Evolutionary conservation across 1,139 yeast species (phyloP).

Genomic region (Lodderomyces elongisporus): DNA sequence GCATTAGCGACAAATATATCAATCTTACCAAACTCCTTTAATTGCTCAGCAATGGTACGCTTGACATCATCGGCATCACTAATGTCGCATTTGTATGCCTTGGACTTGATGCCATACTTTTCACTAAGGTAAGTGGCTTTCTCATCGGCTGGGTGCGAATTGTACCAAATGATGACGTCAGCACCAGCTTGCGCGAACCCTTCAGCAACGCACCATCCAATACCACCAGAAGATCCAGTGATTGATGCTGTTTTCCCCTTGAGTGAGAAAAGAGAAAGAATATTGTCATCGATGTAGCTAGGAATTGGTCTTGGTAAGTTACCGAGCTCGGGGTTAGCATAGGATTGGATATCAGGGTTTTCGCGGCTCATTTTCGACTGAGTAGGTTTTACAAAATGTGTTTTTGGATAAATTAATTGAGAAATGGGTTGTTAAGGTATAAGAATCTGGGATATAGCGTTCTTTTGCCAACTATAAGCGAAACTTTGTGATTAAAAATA

Average conservation of each 20-base stretch:
- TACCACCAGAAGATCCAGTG: constrained; percentile 45
- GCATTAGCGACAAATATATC: constrained; percentile 56
- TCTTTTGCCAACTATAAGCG: no score
- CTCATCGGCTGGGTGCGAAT: constrained; percentile 28
- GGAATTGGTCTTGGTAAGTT: constrained; percentile 39
- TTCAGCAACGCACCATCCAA: constrained; percentile 41
- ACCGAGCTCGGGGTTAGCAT: constrained; percentile 32
- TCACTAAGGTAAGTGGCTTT: constrained; percentile 26
- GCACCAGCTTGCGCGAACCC: constrained; percentile 44
- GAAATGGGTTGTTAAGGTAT: no score
- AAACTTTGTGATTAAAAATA: no score
- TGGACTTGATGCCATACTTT: constrained; percentile 20
- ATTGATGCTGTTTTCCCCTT: constrained; percentile 35
- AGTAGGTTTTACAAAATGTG: no score
- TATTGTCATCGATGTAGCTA: constrained; percentile 24
- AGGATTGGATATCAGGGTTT: constrained; percentile 8
- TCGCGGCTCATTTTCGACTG: constrained; percentile 6
- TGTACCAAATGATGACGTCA: constrained; percentile 43
- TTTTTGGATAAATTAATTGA: no score
- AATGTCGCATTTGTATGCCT: constrained; percentile 38
- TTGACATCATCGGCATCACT: constrained; percentile 36
- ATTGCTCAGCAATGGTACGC: constrained; percentile 27
- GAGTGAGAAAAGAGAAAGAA: constrained; percentile 35
- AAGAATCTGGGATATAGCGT: no score
- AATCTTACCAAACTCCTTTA: constrained; percentile 33